Evolutionary conservation across 257 asterid species (phyloP), one percentile per base, ranked within the genome.

Genomic region (Coffea eugenioides): DNA sequence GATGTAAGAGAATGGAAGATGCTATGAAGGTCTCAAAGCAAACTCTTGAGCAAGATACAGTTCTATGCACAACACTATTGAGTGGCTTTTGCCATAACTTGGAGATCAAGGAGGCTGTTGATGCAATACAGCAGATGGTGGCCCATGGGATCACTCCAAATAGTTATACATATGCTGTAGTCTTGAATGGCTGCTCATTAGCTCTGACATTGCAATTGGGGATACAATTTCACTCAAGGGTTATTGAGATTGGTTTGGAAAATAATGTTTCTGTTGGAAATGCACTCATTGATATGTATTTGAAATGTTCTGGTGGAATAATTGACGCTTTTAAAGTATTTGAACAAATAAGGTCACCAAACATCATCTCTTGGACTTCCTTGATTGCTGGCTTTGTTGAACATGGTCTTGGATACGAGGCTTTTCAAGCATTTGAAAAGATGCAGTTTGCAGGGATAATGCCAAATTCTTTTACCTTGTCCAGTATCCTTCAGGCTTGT

Each of bases 401-500:
- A 57, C 65, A 57, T 5, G 65, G 65, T 18, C 25, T 57, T 57
- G 65, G 65, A 6, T 20, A 57, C 10, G 61, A 18, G 65, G 20
- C 25, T 57, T 57, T 20, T 3, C 73, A 51, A 15, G 68, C 78
- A 34, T 62, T 71, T 45, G 48, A 72, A 14, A n/a, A 72, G 82
- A 74, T 54, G 73, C 6, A 25, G n/a, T 16, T 31, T 79, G 72
- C 57, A 0, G 79, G 79, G 69, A 67, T 46, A 69, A 11, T 18
- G 36, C 79, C 77, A 62, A 84, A 85, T 84, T 81, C 88, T 41
- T 77, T 78, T 65, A 85, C 88, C 57, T 80, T 87, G 52, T 83
- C 66, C 65, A 57, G 65, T 5, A 23, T 57, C 23, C 65, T 57
- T 57, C 65, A 57, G 25, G 25, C 25, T 57, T 57, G 65, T 16